Conservation (phyloP, 2,329 filamentous ascomycete species). For the Epichloe coenophiala region DNA sequence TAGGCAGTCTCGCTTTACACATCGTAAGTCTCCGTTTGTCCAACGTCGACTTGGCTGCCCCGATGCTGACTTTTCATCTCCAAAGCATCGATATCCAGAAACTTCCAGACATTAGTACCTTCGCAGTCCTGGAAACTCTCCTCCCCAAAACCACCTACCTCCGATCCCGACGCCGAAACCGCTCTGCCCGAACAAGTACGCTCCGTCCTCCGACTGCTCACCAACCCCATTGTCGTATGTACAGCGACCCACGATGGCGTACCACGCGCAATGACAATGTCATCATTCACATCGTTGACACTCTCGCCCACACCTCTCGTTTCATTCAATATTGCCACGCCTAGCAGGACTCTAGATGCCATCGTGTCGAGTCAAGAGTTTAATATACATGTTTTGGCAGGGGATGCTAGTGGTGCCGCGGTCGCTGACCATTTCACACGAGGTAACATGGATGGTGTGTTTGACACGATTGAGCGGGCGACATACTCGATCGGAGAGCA, state of each 20-base stretch:
- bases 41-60: not conserved
- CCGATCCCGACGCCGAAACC: constrained; percentile 18
- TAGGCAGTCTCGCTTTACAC: not conserved
- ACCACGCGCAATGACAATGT: constrained; percentile 43
- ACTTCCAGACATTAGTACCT: constrained; percentile 8
- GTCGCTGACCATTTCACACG: constrained; percentile 40
- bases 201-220: constrained; percentile 38
- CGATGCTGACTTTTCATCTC: not conserved
- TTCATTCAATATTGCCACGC: constrained; percentile 43
- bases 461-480: too few species aligned
- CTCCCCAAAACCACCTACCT: constrained; percentile 19
- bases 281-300: constrained; percentile 43
- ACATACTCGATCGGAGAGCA: too few species aligned
- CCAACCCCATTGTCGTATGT: constrained; percentile 42
- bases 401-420: constrained; percentile 30
- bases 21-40: not conserved
- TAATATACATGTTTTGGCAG: constrained; percentile 41
- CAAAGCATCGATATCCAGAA: not conserved
- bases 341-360: constrained; percentile 41
- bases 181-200: constrained; percentile 34
- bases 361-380: constrained; percentile 30
- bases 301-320: constrained; percentile 37
- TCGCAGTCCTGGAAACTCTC: constrained; percentile 16
- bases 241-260: constrained; percentile 27
- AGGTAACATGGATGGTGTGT: too few species aligned